A percentile compares a stretch with the other conserved stretches of the same genome.
Evolutionary conservation across 1,284 basidiomycete genomes (phyloP).

Genomic region (Ganoderma lucidum): DNA sequence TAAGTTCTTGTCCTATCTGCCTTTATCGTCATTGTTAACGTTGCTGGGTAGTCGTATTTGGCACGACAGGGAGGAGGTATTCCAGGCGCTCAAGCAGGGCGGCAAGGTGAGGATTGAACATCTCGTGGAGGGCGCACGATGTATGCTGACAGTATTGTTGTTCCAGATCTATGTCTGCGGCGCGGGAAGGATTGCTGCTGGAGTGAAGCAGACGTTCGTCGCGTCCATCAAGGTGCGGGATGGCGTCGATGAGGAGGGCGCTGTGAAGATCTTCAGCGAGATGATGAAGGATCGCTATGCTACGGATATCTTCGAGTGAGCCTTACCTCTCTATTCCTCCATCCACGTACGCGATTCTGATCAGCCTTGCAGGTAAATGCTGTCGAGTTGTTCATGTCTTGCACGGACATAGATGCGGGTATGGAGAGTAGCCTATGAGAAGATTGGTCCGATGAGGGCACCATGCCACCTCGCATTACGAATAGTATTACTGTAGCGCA

Average conservation of each 20-base stretch:
- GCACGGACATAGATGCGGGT: too few relatives aligned
- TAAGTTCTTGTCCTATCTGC: too few relatives aligned
- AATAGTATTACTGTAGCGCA: too few relatives aligned
- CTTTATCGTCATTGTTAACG: too few relatives aligned
- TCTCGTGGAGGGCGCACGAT: too few relatives aligned
- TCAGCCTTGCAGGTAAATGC: background rate
- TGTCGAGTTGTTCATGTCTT: background rate
- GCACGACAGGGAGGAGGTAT: conserved; percentile 49
- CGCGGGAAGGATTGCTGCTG: conserved; percentile 45
- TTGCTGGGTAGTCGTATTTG: conserved; percentile 57
- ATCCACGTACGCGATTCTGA: background rate
- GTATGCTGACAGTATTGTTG: background rate
- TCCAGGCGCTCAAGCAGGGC: conserved; percentile 42
- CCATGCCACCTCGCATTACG: too few relatives aligned
- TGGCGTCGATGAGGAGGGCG: conserved; percentile 34
- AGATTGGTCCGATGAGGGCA: background rate
- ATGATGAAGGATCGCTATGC: conserved; percentile 48
- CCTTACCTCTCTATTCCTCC: background rate
- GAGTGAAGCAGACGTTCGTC: conserved; percentile 45
- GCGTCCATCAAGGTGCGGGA: conserved; percentile 42
- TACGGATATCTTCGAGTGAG: conserved; percentile 51
- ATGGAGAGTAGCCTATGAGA: too few relatives aligned
- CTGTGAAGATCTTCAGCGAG: conserved; percentile 37
- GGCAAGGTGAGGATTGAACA: conserved; percentile 53
- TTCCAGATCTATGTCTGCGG: conserved; percentile 56